A percentile compares a stretch with the other conserved stretches of the same genome.
Evolutionary conservation across 805 yeast species (phyloP).

Genomic region (Candida coquimbonensis): DNA sequence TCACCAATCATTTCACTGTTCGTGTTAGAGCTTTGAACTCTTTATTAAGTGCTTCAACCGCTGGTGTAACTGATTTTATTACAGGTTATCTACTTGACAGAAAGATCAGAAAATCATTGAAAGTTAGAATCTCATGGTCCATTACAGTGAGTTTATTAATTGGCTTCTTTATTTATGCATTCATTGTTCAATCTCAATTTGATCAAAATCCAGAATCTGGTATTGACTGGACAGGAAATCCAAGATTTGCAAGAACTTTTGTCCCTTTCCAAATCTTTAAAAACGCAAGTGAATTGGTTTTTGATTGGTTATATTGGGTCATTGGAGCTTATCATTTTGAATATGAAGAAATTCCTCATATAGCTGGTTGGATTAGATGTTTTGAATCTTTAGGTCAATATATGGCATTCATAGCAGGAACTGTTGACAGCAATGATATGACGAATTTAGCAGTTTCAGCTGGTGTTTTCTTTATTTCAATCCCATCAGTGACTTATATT

Average conservation of each 20-base stretch:
- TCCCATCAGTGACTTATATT: conserved; percentile 8
- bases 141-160: conserved; percentile 4
- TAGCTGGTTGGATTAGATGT: conserved; percentile 19
- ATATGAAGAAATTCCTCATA: conserved; percentile 16
- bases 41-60: conserved; percentile 18
- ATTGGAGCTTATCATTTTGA: conserved; percentile 18
- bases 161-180: conserved; percentile 18
- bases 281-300: conserved; percentile 17
- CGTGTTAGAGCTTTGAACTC: conserved; percentile 23
- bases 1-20: conserved; percentile 22
- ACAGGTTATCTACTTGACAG: conserved; percentile 16
- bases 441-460: conserved; percentile 21
- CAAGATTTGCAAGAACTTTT: conserved; percentile 12
- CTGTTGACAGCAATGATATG: conserved; percentile 20
- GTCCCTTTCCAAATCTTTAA: conserved; percentile 21
- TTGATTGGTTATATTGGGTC: conserved; percentile 24
- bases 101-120: conserved; percentile 6
- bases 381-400: conserved; percentile 20
- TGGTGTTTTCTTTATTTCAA: conserved; percentile 17
- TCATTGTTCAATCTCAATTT: conserved; percentile 11
- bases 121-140: conserved; percentile 17
- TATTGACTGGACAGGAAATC: conserved; percentile 18
- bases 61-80: conserved; percentile 14
- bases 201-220: conserved; percentile 7
- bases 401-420: conserved; percentile 18